These are phyloP conservation scores for Parastagonospora avenae DNA, from an alignment of 2,329 filamentous ascomycete species.

Conservation along the genomic window DNA sequence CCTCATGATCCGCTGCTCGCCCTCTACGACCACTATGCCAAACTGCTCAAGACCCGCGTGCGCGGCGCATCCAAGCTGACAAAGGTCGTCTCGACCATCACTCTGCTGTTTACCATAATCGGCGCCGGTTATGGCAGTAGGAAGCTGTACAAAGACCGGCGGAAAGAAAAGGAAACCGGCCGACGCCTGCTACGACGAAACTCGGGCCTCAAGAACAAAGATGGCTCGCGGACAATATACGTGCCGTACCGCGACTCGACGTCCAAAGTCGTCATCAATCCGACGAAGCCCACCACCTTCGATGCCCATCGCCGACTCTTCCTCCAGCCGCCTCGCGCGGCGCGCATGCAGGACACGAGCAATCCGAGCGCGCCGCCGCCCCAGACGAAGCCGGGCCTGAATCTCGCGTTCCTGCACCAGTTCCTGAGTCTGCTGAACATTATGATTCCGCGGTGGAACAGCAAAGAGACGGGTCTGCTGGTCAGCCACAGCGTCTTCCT, in stretches of 20 bases:
- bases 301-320: constrained; percentile 95
- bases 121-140: constrained; percentile 78
- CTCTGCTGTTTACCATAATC: constrained; percentile 78
- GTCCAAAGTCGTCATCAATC: constrained; percentile 87
- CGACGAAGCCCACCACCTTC: constrained; percentile 91
- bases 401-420: constrained; percentile 94
- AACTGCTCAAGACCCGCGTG: constrained; percentile 57
- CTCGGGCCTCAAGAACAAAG: constrained; percentile 90
- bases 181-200: constrained; percentile 84
- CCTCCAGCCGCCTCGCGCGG: constrained; percentile 84
- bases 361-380: constrained; percentile 75
- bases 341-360: constrained; percentile 71
- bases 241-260: constrained; percentile 89
- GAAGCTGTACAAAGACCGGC: constrained; percentile 73
- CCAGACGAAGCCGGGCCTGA: constrained; percentile 91
- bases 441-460: constrained; percentile 94
- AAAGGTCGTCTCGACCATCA: constrained; percentile 75
- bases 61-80: constrained; percentile 71
- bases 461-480: constrained; percentile 91
- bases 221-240: constrained; percentile 92
- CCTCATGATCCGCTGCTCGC: constrained; percentile 52
- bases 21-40: constrained; percentile 56
- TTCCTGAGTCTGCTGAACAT: constrained; percentile 96
- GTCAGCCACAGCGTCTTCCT: constrained; percentile 89
- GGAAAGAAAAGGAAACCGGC: constrained; percentile 81